Evolutionary conservation across 768 basidiomycete species (phyloP), one percentile per base, ranked within the genome.

Genomic region (Boletus reticulatus): DNA sequence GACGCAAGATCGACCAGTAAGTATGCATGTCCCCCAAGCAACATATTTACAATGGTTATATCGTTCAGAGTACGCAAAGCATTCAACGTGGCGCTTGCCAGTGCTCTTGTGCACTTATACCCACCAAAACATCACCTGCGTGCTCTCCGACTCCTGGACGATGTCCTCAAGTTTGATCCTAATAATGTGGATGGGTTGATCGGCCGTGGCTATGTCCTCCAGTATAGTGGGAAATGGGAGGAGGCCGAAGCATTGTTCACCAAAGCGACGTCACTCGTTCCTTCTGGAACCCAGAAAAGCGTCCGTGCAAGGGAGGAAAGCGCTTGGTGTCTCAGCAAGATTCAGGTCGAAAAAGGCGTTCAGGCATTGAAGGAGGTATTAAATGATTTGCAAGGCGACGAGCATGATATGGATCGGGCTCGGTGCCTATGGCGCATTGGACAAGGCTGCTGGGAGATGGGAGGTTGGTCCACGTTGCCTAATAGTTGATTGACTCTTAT

Each of bases 41-140:
- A 32, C 31, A 9, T 32, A 42, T 22, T 36, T 56, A 34, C 43
- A n/a, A 50, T 8, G 41, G 17, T 53, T 37, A 36, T 49, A 24
- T 32, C 51, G n/a, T 53, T 43, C 51, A 94, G 92, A 48, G 80
- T 80, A 13, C 78, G 78, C 44, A 80, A 82, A 46, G 84, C 84
- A 4, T 83, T 97, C 66, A 85, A 93, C 55, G 78, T 85, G 12
- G 76, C 78, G 6, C 78, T 96, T 13, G 88, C 85, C 3, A 87
- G 84, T 0, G 84, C 91, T 6, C 78, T 97, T 16, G 89, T 93
- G 4, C 88, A 97, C 64, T 78, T 89, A 47, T 92, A 84, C 69
- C 85, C 95, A 29, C 96, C 96, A 0, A 94, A 94, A 63, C 88
- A 98, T 62, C 96, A 98, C 67, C 62, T 75, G 12, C 84, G 87